phyloP scores from a whole-genome alignment of 2,329 filamentous ascomycete species.

The Colletotrichum limetticola region DNA sequence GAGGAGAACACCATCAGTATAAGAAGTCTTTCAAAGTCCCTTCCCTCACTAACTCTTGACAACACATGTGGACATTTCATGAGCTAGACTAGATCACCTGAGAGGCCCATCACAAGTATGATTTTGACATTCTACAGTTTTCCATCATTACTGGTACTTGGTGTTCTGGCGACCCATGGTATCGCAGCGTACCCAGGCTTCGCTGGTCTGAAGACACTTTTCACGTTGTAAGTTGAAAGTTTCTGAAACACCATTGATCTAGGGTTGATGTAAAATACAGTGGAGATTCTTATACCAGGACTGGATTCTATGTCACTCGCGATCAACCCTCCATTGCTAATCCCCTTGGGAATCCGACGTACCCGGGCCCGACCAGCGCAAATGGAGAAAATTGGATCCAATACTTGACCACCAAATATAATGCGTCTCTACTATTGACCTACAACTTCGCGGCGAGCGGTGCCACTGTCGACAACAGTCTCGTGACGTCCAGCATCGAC shows the following conservation, averaged over 20 bases:
- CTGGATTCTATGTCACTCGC: slow-evolving; percentile 53
- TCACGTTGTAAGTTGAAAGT: background rate
- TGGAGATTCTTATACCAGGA: slow-evolving; percentile 52
- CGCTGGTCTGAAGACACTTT: background rate
- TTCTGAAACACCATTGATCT: background rate
- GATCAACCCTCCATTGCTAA: slow-evolving; percentile 36
- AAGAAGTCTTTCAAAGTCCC: no score
- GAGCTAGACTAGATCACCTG: no score
- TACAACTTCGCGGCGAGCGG: background rate
- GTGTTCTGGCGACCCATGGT: background rate
- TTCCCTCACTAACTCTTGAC: no score
- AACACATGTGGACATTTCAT: no score
- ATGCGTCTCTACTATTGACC: background rate
- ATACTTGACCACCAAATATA: slow-evolving; percentile 51
- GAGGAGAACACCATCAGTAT: no score
- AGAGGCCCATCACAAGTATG: background rate
- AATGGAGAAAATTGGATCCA: slow-evolving; percentile 67
- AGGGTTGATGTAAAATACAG: slow-evolving; percentile 58
- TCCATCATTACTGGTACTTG: background rate
- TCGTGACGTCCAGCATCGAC: slow-evolving; percentile 61
- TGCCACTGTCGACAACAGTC: slow-evolving; percentile 41
- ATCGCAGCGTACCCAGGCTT: background rate
- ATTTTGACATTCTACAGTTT: background rate
- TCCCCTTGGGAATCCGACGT: slow-evolving; percentile 60
- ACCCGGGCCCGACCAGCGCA: slow-evolving; percentile 51